A percentile compares a stretch with the other conserved stretches of the same genome.
These are phyloP conservation scores for Erythrophleum ivorense DNA, from an alignment of 331 rosid species.

Conservation along the genomic window DNA sequence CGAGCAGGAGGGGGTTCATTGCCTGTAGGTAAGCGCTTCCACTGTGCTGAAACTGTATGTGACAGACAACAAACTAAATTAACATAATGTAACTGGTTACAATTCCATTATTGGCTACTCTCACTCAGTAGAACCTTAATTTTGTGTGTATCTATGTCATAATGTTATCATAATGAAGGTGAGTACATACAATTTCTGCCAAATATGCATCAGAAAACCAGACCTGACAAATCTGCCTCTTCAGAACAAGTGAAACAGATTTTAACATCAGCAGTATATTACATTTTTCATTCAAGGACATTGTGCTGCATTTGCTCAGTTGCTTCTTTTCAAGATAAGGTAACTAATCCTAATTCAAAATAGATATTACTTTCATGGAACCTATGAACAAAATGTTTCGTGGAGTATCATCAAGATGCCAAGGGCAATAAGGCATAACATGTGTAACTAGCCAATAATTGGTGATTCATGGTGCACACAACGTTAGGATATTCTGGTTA, in stretches of 20 bases:
- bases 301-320: slow-evolving; percentile 13
- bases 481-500: not conserved
- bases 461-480: slow-evolving; percentile 2
- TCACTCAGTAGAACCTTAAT: slow-evolving; percentile 11
- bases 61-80: slow-evolving; percentile 34
- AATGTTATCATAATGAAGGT: slow-evolving; percentile 23
- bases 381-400: slow-evolving; percentile 16
- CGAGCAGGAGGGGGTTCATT: slow-evolving; percentile 95
- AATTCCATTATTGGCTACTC: slow-evolving; percentile 10
- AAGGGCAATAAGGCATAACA: slow-evolving; percentile 1
- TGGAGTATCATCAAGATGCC: slow-evolving; percentile 22
- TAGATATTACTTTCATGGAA: slow-evolving; percentile 23
- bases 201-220: slow-evolving; percentile 30
- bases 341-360: slow-evolving; percentile 19
- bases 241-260: slow-evolving; percentile 20
- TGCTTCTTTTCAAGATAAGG: slow-evolving; percentile 23
- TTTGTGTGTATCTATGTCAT: not conserved
- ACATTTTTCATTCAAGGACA: slow-evolving; percentile 14
- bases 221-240: slow-evolving; percentile 26
- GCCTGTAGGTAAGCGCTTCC: slow-evolving; percentile 87
- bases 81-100: slow-evolving; percentile 22
- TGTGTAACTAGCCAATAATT: slow-evolving; percentile 15
- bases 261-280: slow-evolving; percentile 24
- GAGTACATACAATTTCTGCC: not conserved
- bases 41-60: slow-evolving; percentile 82